These are phyloP conservation scores for Ascochyta rabiei DNA, from an alignment of 2,329 filamentous ascomycete species.

Conservation along the genomic window DNA sequence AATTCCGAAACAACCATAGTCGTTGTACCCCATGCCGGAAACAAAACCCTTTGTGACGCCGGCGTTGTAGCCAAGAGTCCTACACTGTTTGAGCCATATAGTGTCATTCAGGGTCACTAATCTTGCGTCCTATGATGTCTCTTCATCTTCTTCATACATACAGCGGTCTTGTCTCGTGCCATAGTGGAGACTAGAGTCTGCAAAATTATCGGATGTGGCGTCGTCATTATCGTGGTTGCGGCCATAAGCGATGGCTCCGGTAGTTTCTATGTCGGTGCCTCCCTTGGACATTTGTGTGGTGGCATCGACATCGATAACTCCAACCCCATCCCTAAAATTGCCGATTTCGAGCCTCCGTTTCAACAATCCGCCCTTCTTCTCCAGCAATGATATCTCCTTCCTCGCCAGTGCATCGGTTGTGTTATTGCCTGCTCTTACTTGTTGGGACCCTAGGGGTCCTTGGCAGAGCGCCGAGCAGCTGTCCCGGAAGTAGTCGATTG, in stretches of 20 bases:
- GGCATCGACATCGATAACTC: not conserved
- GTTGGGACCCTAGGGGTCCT: slow-evolving; percentile 6
- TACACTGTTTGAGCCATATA: slow-evolving; percentile 19
- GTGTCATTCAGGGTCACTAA: slow-evolving; percentile 15
- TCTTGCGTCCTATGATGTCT: slow-evolving; percentile 21
- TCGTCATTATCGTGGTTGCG: not conserved
- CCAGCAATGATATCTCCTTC: slow-evolving; percentile 10
- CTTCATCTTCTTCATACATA: slow-evolving; percentile 13
- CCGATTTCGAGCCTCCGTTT: slow-evolving; percentile 8
- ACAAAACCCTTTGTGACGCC: slow-evolving; percentile 21
- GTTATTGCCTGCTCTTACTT: slow-evolving; percentile 11
- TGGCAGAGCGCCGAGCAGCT: slow-evolving; percentile 30
- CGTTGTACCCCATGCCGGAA: slow-evolving; percentile 20
- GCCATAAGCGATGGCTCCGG: not conserved
- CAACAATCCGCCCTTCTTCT: slow-evolving; percentile 2
- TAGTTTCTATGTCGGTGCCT: not conserved
- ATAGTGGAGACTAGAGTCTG: not conserved
- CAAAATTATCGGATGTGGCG: slow-evolving; percentile 8
- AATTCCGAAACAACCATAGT: slow-evolving; percentile 14
- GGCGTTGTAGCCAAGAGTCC: slow-evolving; percentile 23
- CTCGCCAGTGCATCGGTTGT: slow-evolving; percentile 9
- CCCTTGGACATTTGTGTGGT: not conserved
- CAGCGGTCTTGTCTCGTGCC: not conserved
- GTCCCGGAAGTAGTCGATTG: no score
- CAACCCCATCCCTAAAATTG: not conserved